phyloP scores from a whole-genome alignment of 495 filamentous ascomycete genomes.

The Trypethelium eluteriae region DNA sequence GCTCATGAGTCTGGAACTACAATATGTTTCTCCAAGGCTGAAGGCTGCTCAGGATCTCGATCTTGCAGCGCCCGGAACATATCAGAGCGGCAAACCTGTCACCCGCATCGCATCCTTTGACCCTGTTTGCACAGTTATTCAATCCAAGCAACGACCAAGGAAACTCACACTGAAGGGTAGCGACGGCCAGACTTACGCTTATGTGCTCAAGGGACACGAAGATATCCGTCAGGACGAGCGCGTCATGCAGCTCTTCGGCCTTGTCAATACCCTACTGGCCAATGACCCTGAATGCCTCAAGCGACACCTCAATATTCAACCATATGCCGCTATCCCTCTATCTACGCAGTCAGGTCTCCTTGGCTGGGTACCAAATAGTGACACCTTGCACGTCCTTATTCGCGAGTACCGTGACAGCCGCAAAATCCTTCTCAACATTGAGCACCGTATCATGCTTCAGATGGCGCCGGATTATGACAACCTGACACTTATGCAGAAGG shows the following conservation, averaged over 20 bases:
- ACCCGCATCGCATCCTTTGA: constrained; percentile 86
- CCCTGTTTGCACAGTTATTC: constrained; percentile 79
- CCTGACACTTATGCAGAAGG: constrained; percentile 98
- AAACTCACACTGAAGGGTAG: constrained; percentile 82
- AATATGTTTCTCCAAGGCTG: constrained; percentile 91
- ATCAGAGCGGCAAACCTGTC: constrained; percentile 76
- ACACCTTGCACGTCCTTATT: constrained; percentile 92
- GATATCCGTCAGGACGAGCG: constrained; percentile 97
- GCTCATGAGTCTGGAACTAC: constrained; percentile 82
- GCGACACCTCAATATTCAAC: constrained; percentile 88
- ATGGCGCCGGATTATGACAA: constrained; percentile 99
- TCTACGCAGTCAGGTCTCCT: constrained; percentile 92
- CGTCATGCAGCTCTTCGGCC: constrained; percentile 97
- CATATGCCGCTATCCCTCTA: constrained; percentile 87
- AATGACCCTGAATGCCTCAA: constrained; percentile 95
- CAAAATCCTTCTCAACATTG: constrained; percentile 95
- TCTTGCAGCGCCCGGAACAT: constrained; percentile 89
- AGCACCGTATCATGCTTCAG: constrained; percentile 98
- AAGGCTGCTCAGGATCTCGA: constrained; percentile 75
- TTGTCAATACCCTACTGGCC: constrained; percentile 86
- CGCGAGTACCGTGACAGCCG: constrained; percentile 94
- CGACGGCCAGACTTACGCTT: constrained; percentile 78
- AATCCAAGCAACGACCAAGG: constrained; percentile 90
- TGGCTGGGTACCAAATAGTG: constrained; percentile 97
- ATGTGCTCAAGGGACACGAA: constrained; percentile 90